Base-by-base conservation (phyloP, 2,329 filamentous ascomycete species). In the Exophiala sideris region DNA sequence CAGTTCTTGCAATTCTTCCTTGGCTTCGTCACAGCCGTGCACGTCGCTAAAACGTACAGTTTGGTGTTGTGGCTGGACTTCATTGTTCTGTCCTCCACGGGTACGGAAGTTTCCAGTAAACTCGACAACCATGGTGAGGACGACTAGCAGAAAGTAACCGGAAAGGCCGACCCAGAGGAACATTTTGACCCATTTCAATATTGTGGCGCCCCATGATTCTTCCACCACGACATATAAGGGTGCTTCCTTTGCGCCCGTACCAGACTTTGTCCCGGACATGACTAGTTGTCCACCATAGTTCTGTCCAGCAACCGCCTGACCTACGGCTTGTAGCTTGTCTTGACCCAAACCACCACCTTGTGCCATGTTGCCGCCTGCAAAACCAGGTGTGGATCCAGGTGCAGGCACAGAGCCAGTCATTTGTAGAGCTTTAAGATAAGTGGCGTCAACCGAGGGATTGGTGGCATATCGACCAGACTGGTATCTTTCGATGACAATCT, bases 171-270 rank as follows among this genome's bases (percentile, higher is more conserved):
- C 96, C 68, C 84, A 86, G 41, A 89, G 72, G 48, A 95, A 64
- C 69, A 96, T 96, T 70, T 90, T 95, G 71, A 92, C 76, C 91
- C 91, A 96, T 68, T 90, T 89, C 74, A 96, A 96, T 57, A 96
- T 79, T 32, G 82, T 80, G 59, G 82, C 85, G 51, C 88, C 85
- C 48, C 88, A 79, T 12, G 89, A 90, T 71, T 99, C 94, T 65
- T 97, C 91, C 5, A 99, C 90, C 10, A 97, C 88, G 39, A 99
- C 94, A 67, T 97, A 91, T 24, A 99, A 82, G n/a, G 92, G 92
- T 44, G 88, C 84, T 35, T 86, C 85, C 72, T 91, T 95, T 24
- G 79, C 81, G 33, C 91, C 91, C 45, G 82, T 83, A 50, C 75
- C 75, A 32, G 71, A 70, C 8, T 76, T 73, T 52, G 76, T 73